Evolutionary conservation across 2,329 filamentous ascomycete species (phyloP).

Genomic region (Orbilia javanica): DNA sequence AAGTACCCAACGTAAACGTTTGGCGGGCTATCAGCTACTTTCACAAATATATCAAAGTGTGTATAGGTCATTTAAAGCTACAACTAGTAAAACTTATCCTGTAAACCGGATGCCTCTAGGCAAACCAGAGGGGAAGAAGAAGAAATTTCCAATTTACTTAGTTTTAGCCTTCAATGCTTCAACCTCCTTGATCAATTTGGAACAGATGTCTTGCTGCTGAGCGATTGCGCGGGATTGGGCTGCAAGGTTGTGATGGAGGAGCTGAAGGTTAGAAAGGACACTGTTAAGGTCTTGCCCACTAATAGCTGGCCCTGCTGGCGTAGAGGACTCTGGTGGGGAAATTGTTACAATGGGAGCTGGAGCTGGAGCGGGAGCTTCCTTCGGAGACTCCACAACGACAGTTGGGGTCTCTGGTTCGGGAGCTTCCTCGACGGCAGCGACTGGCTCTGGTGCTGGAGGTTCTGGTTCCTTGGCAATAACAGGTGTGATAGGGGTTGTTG

Average conservation of each 20-base stretch:
- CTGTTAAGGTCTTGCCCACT: conserved; percentile 54
- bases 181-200: conserved; percentile 56
- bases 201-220: conserved; percentile 55
- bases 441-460: conserved; percentile 87
- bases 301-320: conserved; percentile 53
- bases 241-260: conserved; percentile 41
- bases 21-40: conserved; percentile 7
- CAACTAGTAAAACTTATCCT: neutral
- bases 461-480: conserved; percentile 76
- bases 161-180: conserved; percentile 48
- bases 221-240: conserved; percentile 43
- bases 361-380: conserved; percentile 68
- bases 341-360: conserved; percentile 60
- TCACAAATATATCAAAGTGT: conserved; percentile 21
- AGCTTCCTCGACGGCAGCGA: conserved; percentile 69
- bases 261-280: conserved; percentile 51
- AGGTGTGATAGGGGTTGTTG: conserved; percentile 68
- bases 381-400: conserved; percentile 76
- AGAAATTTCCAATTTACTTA: conserved; percentile 9
- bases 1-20: conserved; percentile 8
- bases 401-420: conserved; percentile 78
- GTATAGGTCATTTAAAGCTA: neutral
- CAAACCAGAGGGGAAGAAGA: neutral
- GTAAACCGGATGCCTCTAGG: neutral
- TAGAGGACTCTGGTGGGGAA: conserved; percentile 34